phyloP scores from a whole-genome alignment of 1,139 yeast genomes.

The Hansenula anomala region DNA sequence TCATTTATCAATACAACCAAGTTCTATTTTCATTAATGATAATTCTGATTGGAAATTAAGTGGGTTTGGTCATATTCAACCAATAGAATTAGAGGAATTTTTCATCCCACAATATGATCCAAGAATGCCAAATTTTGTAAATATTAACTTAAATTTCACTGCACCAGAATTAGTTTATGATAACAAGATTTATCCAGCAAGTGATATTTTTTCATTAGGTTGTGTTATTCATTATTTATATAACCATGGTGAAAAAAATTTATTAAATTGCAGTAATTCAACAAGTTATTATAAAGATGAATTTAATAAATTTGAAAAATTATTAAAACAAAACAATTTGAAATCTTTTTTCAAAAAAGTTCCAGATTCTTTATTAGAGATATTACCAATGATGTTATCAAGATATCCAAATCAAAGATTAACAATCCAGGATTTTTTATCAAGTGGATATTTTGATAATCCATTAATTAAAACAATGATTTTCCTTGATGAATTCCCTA shows the following conservation, averaged over 20 bases:
- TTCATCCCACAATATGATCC: conserved; percentile 48
- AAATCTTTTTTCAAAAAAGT: conserved; percentile 45
- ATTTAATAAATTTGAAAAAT: conserved; percentile 36
- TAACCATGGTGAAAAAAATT: conserved; percentile 39
- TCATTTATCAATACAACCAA: conserved; percentile 77
- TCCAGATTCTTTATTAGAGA: conserved; percentile 34
- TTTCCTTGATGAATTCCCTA: conserved; percentile 79
- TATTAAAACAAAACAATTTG: conserved; percentile 38
- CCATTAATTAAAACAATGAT: conserved; percentile 79
- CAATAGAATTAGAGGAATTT: conserved; percentile 39
- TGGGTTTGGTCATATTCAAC: conserved; percentile 60
- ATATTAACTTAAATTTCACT: conserved; percentile 64
- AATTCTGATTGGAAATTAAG: conserved; percentile 94
- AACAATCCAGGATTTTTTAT: conserved; percentile 43
- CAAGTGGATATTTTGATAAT: conserved; percentile 64
- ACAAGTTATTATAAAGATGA: conserved; percentile 45
- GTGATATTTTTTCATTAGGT: conserved; percentile 83
- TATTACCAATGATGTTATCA: conserved; percentile 36
- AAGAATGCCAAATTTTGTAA: conserved; percentile 67
- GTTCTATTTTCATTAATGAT: conserved; percentile 68
- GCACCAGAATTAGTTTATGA: conserved; percentile 73
- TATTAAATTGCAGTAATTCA: conserved; percentile 46
- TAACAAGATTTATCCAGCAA: conserved; percentile 54
- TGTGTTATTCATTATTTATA: conserved; percentile 67
- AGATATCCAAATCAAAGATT: conserved; percentile 35